Evolutionary conservation across 2,329 filamentous ascomycete genomes (phyloP).

Genomic region (Venturia pyrina): DNA sequence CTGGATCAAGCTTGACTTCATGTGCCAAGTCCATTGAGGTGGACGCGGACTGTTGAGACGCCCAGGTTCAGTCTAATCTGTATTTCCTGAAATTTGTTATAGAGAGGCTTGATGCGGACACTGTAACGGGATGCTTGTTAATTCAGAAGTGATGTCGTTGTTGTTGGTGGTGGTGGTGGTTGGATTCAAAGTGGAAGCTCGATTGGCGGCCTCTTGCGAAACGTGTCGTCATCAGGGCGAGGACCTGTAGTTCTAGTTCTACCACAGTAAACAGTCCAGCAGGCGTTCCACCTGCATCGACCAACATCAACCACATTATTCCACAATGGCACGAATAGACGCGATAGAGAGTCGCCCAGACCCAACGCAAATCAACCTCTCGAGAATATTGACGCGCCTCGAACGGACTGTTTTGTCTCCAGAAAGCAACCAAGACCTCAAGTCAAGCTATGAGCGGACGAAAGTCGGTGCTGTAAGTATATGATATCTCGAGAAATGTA

Average conservation of each 20-base stretch:
- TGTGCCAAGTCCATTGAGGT: no score
- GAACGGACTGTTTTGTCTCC: background rate
- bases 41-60: no score
- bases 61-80: no score
- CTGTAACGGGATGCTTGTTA: no score
- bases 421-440: background rate
- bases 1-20: no score
- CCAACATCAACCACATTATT: background rate
- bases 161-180: no score
- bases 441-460: background rate
- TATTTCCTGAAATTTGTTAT: no score
- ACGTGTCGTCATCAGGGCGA: conserved; percentile 2
- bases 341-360: conserved; percentile 1
- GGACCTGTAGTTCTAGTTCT: no score
- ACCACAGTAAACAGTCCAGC: background rate
- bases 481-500: background rate
- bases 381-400: background rate
- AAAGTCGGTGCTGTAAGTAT: conserved; percentile 3
- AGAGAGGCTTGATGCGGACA: no score
- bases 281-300: background rate
- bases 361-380: background rate
- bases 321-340: background rate
- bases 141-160: no score
- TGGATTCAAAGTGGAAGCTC: no score
- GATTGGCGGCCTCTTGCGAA: background rate